phyloP scores from a whole-genome alignment of 345 rosid species.

The Nasturtium officinale region DNA sequence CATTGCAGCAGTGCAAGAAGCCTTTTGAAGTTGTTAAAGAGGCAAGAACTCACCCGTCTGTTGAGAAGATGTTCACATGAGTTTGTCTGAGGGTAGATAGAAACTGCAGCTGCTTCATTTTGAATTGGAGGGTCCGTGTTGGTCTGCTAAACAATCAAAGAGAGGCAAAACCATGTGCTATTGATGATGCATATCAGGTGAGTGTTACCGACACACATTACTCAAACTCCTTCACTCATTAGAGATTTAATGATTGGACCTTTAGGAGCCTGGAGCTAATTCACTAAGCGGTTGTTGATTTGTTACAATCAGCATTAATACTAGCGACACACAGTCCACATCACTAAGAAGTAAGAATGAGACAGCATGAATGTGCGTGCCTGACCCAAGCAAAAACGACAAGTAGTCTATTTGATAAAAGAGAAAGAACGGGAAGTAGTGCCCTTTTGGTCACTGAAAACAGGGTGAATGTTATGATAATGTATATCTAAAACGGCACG shows the following conservation, averaged over 20 bases:
- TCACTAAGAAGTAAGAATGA: background rate
- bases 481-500: background rate
- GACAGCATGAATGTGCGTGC: background rate
- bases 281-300: background rate
- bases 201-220: background rate
- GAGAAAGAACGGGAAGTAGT: background rate
- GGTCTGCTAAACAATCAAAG: background rate
- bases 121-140: constrained; percentile 1
- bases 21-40: constrained; percentile 14
- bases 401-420: background rate
- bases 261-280: background rate
- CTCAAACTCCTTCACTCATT: background rate
- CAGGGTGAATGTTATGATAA: background rate
- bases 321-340: background rate
- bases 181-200: background rate
- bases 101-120: constrained; percentile 6
- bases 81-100: constrained; percentile 10
- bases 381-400: background rate
- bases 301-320: background rate
- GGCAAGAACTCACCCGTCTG: background rate
- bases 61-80: constrained; percentile 4
- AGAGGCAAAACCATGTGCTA: constrained; percentile 20
- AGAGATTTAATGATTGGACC: background rate
- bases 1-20: background rate
- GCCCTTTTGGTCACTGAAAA: background rate